Percentiles rank a stretch among this genome's conserved stretches.
phyloP scores from a whole-genome alignment of 495 filamentous ascomycete genomes.

The Melanomma pulvis-pyrius region DNA sequence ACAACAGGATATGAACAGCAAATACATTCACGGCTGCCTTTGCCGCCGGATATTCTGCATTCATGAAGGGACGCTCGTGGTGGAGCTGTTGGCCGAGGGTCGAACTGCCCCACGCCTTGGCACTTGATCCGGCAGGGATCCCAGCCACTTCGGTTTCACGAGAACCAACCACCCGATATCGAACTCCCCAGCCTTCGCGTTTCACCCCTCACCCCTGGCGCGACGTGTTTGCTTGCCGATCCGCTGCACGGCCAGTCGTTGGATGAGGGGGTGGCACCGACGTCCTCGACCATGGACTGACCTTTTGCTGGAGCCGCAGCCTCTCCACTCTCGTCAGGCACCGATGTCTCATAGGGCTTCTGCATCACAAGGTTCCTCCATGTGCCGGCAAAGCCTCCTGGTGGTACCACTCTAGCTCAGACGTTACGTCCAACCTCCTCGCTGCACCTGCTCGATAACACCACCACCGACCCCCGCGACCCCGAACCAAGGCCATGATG shows the following conservation, averaged over 20 bases:
- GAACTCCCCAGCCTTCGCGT: slow-evolving; percentile 24
- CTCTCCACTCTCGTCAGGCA: slow-evolving; percentile 29
- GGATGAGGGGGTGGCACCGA: not conserved
- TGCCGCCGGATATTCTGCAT: not conserved
- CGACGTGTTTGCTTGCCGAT: slow-evolving; percentile 26
- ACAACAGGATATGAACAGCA: no score
- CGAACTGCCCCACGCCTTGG: not conserved
- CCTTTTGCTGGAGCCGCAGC: slow-evolving; percentile 2
- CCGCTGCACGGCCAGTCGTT: slow-evolving; percentile 14
- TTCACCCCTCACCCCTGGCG: slow-evolving; percentile 26
- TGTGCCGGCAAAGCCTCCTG: slow-evolving; percentile 33
- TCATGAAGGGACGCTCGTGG: not conserved
- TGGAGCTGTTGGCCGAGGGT: not conserved
- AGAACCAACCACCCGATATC: slow-evolving; percentile 17
- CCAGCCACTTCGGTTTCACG: slow-evolving; percentile 16
- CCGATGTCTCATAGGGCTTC: slow-evolving; percentile 38
- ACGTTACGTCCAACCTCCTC: slow-evolving; percentile 24
- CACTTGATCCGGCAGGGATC: not conserved
- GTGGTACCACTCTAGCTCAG: slow-evolving; percentile 16
- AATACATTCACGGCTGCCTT: not conserved
- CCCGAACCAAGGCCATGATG: slow-evolving; percentile 3
- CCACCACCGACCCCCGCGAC: not conserved
- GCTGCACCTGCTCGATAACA: slow-evolving; percentile 3
- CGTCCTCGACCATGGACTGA: not conserved
- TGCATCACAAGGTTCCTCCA: slow-evolving; percentile 34